Evolutionary conservation across 1,139 yeast species (phyloP).

Genomic region (Arxiozyma slooffiae): DNA sequence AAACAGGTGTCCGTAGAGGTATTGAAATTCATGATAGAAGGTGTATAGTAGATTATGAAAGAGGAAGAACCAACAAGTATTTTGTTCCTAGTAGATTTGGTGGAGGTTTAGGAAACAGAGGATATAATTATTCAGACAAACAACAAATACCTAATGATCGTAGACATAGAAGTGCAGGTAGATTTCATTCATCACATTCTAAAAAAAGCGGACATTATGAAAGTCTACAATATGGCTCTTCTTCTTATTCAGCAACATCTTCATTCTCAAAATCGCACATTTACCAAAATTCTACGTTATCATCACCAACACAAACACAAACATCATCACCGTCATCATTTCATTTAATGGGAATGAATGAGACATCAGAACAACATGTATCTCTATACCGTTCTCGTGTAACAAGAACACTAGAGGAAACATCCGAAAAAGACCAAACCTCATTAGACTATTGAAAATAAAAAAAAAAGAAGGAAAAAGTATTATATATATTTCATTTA

Average conservation of each 20-base stretch:
- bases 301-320: too few species aligned
- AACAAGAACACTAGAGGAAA: constrained; percentile 33
- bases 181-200: not conserved
- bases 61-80: constrained; percentile 63
- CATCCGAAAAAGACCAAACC: not conserved
- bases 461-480: too few species aligned
- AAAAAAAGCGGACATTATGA: not conserved
- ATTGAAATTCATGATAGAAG: constrained; percentile 44
- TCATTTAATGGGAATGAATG: not conserved
- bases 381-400: constrained; percentile 1
- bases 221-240: not conserved
- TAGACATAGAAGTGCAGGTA: not conserved
- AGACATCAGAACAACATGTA: not conserved
- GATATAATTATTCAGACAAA: constrained; percentile 22
- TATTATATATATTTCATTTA: too few species aligned
- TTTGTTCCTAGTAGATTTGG: constrained; percentile 79
- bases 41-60: constrained; percentile 69
- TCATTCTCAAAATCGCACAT: not conserved
- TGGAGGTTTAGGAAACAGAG: constrained; percentile 66
- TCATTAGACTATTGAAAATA: not conserved
- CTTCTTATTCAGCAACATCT: not conserved
- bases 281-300: not conserved
- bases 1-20: constrained; percentile 35
- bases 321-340: too few species aligned
- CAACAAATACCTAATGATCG: not conserved